Evolutionary conservation across 2,329 filamentous ascomycete species (phyloP), one percentile per base, ranked within the genome.

Genomic region (Ceratocystis smalleyi): DNA sequence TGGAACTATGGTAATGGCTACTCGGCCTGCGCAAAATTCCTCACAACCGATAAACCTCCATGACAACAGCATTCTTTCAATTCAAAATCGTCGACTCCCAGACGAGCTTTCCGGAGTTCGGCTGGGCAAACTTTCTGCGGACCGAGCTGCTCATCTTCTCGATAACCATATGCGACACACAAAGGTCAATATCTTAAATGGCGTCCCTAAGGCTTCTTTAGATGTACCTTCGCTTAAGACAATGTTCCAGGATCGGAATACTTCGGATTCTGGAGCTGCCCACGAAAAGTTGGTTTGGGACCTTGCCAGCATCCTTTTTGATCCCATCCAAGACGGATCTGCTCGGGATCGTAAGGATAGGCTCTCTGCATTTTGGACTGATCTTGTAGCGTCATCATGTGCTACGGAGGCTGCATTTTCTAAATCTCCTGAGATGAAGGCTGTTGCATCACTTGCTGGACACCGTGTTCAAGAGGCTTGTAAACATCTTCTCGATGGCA

Each of bases 231-330:
- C 69, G 7, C 70, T 78, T 10, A 73, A 71, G 69, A 71, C 74
- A 47, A 67, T 76, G 19, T 78, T 75, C 68, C 77, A 74, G 66
- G 73, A 73, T 49, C 75, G 75, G 57, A 74, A 75, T 47, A 70
- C 73, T 69, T 75, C 72, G 22, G 73, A 76, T 68, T 75, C 77
- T 17, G 78, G 77, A 24, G 77, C 74, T 63, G 73, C 77, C 22
- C 83, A 89, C 65, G 89, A 95, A 74, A 83, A 84, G 70, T 78
- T 84, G 15, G 84, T 94, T 0, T 99, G 95, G 94, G 82, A 89
- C 67, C 78, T 99, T 43, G 86, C 89, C 0, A 88, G 88, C 65
- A 85, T 96, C 45, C 80, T 99, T 2, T 99, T 96, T 71, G 91
- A 96, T 68, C 78, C 84, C n/a, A 67, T 83, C 10, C 59, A 64